Evolutionary conservation across 2,329 filamentous ascomycete genomes (phyloP), one percentile per base, ranked within the genome.

Genomic region (Geoglossum cookeanum): DNA sequence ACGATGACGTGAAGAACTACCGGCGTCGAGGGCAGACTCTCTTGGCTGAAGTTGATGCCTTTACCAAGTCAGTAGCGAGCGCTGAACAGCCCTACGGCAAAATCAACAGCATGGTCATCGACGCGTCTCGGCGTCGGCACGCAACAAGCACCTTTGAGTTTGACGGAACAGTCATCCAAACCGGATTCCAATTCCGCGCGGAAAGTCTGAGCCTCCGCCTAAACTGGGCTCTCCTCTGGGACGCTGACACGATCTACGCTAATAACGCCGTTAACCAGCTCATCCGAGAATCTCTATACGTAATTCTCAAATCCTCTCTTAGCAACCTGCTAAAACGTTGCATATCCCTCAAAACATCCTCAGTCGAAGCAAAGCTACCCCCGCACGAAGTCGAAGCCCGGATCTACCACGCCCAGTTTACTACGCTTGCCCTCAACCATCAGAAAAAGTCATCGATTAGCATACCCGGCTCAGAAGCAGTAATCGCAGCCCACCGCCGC

Each of bases 371-470:
- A 0, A 66, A 64, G 4, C 68, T 72, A 33, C 64, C 70, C 0
- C 67, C 71, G 3, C 71, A 76, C n/a, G 65, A 75, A 59, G 69
- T 72, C 0, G 76, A 81, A 62, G 76, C 71, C 0, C 68, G 75
- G 48, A 66, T 81, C 29, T 76, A 75, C 60, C 71, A 70, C 30
- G 75, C 74, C 0, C 71, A 74, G 4, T 72, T 78, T 35, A 72
- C 69, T 47, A 71, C 70, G 1, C 64, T 80, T 2, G 71, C 75
- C 39, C 64, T 65, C 3, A 59, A 61, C 13, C 15, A 15, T 2
- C 48, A 9, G 9, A 3, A 4, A 9, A 15, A 15, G 1, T 1
- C 6, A 15, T 9, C 8, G 9, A 42, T 1, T 15, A 42, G 13
- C 39, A 9, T 15, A 42, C 9, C 11, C 8, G 39, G 1, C 8